These are phyloP conservation scores for Aspergillus taichungensis DNA, from an alignment of 495 filamentous ascomycete species.

Conservation along the genomic window DNA sequence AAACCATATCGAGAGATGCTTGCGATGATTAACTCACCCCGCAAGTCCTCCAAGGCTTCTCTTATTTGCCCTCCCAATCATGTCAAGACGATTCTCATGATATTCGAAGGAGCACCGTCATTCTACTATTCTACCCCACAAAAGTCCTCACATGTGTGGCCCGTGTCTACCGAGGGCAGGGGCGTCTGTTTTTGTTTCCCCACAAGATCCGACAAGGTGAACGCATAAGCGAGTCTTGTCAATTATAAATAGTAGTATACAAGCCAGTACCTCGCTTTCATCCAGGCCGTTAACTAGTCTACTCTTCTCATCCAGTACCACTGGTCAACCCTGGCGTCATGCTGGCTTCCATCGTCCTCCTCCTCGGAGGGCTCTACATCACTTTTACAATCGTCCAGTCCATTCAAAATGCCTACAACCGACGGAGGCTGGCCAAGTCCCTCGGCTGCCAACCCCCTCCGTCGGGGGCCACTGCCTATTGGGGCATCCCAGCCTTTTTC, in stretches of 20 bases:
- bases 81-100: not conserved
- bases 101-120: not conserved
- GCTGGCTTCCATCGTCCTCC: slow-evolving; percentile 13
- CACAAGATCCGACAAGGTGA: too few relatives aligned
- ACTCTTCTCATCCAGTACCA: not conserved
- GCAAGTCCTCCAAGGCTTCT: not conserved
- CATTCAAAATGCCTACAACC: slow-evolving; percentile 15
- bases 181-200: too few relatives aligned
- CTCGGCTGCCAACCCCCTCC: slow-evolving; percentile 27
- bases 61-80: not conserved
- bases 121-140: too few relatives aligned
- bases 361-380: slow-evolving; percentile 12
- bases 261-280: not conserved
- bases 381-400: slow-evolving; percentile 20
- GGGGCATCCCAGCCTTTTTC: slow-evolving; percentile 27
- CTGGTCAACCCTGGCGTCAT: slow-evolving; percentile 6
- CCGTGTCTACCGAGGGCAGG: too few relatives aligned
- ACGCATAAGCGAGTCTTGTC: too few relatives aligned
- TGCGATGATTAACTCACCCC: slow-evolving; percentile 16
- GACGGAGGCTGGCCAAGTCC: slow-evolving; percentile 25
- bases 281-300: not conserved
- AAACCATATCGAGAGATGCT: slow-evolving; percentile 17
- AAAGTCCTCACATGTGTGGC: too few relatives aligned
- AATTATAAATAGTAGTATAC: too few relatives aligned
- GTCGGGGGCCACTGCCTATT: slow-evolving; percentile 10